A percentile compares a stretch with the other conserved stretches of the same genome.
phyloP scores from a whole-genome alignment of 352 stramenopile genomes.

The Phytophthora sp. region DNA sequence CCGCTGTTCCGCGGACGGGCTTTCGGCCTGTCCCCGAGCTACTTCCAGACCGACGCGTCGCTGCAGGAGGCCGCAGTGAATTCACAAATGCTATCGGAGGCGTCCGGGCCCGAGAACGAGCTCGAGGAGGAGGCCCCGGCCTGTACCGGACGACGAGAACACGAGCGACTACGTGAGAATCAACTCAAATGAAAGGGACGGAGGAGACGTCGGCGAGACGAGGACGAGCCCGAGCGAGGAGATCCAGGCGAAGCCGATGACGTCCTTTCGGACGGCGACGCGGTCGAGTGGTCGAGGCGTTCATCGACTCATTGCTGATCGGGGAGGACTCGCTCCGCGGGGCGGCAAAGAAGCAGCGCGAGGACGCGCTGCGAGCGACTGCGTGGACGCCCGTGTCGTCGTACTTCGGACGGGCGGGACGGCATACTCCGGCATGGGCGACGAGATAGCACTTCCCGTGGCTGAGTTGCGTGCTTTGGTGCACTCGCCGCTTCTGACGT shows the following conservation, averaged over 20 bases:
- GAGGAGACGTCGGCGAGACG: too few species aligned
- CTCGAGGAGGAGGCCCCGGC: too few species aligned
- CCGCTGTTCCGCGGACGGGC: too few species aligned
- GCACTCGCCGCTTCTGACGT: too few species aligned
- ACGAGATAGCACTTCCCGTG: background rate
- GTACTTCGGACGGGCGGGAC: background rate
- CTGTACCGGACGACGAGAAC: too few species aligned
- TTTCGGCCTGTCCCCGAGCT: too few species aligned
- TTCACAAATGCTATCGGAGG: too few species aligned
- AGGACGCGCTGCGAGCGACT: background rate
- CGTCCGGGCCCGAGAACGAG: too few species aligned
- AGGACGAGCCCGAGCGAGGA: too few species aligned
- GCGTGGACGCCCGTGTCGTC: constrained; percentile 8
- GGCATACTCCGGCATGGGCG: background rate
- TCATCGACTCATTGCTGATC: constrained; percentile 5
- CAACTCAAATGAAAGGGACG: background rate
- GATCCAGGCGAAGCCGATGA: background rate
- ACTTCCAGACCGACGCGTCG: too few species aligned
- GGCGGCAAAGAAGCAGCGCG: background rate
- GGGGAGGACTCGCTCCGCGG: background rate
- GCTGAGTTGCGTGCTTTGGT: too few species aligned
- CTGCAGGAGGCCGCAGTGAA: too few species aligned
- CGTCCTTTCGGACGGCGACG: background rate
- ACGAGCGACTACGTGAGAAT: background rate
- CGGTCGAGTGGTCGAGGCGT: constrained; percentile 5